Conservation (phyloP, 805 yeast species). For the Lachancea waltii region DNA sequence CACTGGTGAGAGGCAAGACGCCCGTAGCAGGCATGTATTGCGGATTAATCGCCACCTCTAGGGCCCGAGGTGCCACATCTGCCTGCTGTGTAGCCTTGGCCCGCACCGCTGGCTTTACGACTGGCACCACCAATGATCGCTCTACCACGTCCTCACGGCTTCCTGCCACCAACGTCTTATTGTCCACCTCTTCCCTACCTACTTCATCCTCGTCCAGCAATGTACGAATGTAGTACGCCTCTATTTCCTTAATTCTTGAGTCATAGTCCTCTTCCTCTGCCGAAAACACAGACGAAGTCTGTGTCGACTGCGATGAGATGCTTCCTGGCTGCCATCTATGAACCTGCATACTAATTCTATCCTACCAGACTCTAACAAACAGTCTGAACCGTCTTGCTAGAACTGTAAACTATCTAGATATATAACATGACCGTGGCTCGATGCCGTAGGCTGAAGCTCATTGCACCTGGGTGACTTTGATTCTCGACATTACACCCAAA, state of each 20-base stretch:
- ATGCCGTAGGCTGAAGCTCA: no score
- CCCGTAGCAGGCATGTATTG: constrained; percentile 18
- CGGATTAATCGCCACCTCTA: constrained; percentile 29
- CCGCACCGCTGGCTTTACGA: background rate
- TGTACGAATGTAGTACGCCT: constrained; percentile 30
- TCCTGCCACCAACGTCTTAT: no score
- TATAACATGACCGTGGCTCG: no score
- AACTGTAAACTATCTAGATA: no score
- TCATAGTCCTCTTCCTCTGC: constrained; percentile 21
- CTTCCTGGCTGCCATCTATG: constrained; percentile 1
- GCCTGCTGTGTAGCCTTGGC: background rate
- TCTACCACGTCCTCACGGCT: no score
- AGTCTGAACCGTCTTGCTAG: no score
- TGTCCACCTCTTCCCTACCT: no score
- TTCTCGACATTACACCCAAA: no score
- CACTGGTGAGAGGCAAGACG: constrained; percentile 27
- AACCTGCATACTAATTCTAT: background rate
- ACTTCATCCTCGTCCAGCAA: constrained; percentile 22
- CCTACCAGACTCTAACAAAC: no score
- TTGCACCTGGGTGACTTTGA: no score
- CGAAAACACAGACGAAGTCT: constrained; percentile 26
- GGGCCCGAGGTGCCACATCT: background rate
- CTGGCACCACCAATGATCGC: no score
- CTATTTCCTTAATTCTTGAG: constrained; percentile 27
- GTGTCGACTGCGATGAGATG: constrained; percentile 13